phyloP scores from a whole-genome alignment of 2,329 filamentous ascomycete species.

The Lasiodiplodia theobromae region DNA sequence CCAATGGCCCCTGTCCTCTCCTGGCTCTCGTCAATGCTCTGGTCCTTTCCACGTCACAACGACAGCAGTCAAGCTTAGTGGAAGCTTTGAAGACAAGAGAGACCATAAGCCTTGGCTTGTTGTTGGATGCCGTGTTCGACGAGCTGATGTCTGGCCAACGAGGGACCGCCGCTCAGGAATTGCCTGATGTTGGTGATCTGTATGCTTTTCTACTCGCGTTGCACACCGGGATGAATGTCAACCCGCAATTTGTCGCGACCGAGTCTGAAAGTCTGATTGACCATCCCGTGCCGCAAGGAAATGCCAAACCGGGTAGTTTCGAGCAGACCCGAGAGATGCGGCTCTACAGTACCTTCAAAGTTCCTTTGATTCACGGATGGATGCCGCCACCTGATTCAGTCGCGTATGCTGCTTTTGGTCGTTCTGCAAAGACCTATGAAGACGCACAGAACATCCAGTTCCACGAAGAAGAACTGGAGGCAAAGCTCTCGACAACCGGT shows the following conservation, averaged over 20 bases:
- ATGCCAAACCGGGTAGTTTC: constrained; percentile 72
- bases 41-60: constrained; percentile 77
- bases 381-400: constrained; percentile 72
- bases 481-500: constrained; percentile 70
- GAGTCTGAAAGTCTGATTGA: constrained; percentile 47
- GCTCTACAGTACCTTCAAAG: constrained; percentile 87
- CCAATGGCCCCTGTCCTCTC: constrained; percentile 92
- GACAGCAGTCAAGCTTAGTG: constrained; percentile 73
- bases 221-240: constrained; percentile 98
- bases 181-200: constrained; percentile 88
- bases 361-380: constrained; percentile 95
- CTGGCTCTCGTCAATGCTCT: constrained; percentile 93
- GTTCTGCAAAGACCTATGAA: constrained; percentile 85
- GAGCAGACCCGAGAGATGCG: constrained; percentile 86
- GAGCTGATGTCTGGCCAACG: constrained; percentile 84
- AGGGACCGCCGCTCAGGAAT: constrained; percentile 65
- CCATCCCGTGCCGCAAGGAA: constrained; percentile 32
- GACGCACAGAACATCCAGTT: constrained; percentile 91
- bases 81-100: constrained; percentile 81
- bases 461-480: constrained; percentile 84
- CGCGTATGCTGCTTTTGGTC: constrained; percentile 72
- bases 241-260: constrained; percentile 75
- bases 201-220: constrained; percentile 87
- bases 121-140: constrained; percentile 90
- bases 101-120: constrained; percentile 82